Base-by-base conservation (phyloP, 768 basidiomycete genomes). In the Amylocystis lapponica region DNA sequence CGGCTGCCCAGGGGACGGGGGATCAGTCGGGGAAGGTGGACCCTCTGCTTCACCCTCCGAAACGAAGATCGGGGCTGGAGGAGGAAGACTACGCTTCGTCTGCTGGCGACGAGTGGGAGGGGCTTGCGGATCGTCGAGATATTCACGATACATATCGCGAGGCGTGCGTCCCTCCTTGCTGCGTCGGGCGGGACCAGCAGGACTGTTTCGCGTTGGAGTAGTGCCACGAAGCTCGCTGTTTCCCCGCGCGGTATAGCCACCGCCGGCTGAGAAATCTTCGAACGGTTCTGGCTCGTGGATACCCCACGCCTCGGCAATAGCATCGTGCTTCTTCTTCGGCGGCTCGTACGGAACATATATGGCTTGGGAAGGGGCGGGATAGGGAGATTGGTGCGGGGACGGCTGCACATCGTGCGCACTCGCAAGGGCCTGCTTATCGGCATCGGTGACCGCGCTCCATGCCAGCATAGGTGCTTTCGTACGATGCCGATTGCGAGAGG, bases 221-320 rank as follows among this genome's bases (percentile, higher is more conserved):
- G 79, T 76, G 5, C 82, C 79, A n/a, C 63, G 61, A 37, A 79
- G 80, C 21, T 71, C 43, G 52, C 60, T 41, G 49, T 62, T 45
- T 27, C 46, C 39, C 17, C 40, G 43, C 7, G 50, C 46, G 12
- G 47, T 44, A 7, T 50, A 43, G 30, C 84, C 83, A 33, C 86
- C 84, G 16, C 86, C 90, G 19, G 87, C 88, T 49, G 79, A 86
- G 59, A 92, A 93, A 54, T 93, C 89, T 54, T 93, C 89, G 54
- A 76, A 92, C 6, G 90, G 90, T 57, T 93, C 90, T 4, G 90
- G 90, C 55, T 92, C 90, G 53, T 90, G 86, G 39, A 88, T 89
- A 27, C 90, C 90, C 90, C 90, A 92, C 1, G 90, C 90, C 63
- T 92, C 90, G 35, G 89, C 89, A 46, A 93, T 81, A 27, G 86